A percentile compares a stretch with the other conserved stretches of the same genome.
Evolutionary conservation across 2,329 filamentous ascomycete genomes (phyloP).

Genomic region (Fulvia fulva): DNA sequence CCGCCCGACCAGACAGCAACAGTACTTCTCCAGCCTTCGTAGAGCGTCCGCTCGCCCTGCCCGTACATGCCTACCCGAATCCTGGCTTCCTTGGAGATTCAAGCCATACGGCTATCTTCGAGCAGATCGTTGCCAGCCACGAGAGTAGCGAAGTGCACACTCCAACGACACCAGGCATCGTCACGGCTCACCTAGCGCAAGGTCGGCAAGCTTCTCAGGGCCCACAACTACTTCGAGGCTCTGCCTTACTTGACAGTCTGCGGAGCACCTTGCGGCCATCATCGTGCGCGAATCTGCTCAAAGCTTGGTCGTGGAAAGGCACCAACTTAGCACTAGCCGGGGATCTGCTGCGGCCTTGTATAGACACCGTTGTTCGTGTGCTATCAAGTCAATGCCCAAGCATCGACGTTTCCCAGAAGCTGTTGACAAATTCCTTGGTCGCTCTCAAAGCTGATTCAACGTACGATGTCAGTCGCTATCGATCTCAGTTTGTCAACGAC

Average conservation of each 20-base stretch:
- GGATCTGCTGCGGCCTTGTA: conserved; percentile 23
- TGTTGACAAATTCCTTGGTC: conserved; percentile 9
- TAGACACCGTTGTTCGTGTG: conserved; percentile 19
- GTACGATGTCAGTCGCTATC: conserved; percentile 6
- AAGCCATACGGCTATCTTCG: conserved; percentile 33
- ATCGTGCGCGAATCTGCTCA: conserved; percentile 21
- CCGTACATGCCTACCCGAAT: conserved; percentile 30
- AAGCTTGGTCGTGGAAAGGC: conserved; percentile 26
- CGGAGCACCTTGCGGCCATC: conserved; percentile 7
- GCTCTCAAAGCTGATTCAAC: conserved; percentile 1
- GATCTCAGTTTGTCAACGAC: conserved; percentile 4
- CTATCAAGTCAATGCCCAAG: conserved; percentile 1
- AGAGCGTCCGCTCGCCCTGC: background rate
- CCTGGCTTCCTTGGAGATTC: conserved; percentile 34
- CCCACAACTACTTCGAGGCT: conserved; percentile 18
- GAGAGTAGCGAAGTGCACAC: background rate
- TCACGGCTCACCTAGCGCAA: background rate
- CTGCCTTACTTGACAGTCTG: conserved; percentile 19
- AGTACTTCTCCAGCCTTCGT: conserved; percentile 5
- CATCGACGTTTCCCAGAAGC: background rate
- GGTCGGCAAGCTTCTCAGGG: background rate
- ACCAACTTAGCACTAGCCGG: conserved; percentile 29
- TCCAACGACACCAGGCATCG: background rate
- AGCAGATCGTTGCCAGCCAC: conserved; percentile 26
- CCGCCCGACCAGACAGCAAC: background rate